These are phyloP conservation scores for Abrus pulchellus DNA, from an alignment of 306 rosid species.

Conservation along the genomic window DNA sequence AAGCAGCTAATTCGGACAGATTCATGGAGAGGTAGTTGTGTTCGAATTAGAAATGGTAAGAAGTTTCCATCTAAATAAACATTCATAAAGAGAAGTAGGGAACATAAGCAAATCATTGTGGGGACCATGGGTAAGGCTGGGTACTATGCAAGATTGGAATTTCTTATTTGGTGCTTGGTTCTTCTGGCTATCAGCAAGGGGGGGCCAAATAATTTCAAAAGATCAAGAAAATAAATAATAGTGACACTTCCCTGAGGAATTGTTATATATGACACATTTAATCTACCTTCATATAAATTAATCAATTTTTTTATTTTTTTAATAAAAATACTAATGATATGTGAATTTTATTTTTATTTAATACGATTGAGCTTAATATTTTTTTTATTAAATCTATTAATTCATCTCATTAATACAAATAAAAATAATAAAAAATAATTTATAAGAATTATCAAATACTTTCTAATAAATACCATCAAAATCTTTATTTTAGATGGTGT, in stretches of 20 bases:
- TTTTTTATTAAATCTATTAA: no score
- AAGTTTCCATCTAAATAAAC: neutral
- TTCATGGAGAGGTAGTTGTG: slow-evolving; percentile 10
- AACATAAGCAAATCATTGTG: slow-evolving; percentile 4
- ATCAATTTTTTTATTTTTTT: no score
- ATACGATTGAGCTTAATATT: no score
- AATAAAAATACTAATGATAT: no score
- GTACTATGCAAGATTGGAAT: slow-evolving; percentile 15
- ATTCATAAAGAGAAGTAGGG: neutral
- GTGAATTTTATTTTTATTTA: no score
- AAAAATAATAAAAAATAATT: no score
- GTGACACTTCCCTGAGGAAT: slow-evolving; percentile 17
- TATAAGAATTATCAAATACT: no score
- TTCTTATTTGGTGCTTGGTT: slow-evolving; percentile 4
- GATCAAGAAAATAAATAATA: neutral
- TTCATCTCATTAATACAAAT: no score
- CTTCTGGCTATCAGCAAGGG: neutral
- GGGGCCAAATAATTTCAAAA: neutral
- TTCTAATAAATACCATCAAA: no score
- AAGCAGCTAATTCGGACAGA: slow-evolving; percentile 22
- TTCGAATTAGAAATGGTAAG: neutral
- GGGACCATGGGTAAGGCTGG: slow-evolving; percentile 1
- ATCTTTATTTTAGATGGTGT: no score
- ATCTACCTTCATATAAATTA: neutral
- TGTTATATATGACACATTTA: neutral